Evolutionary conservation across 225 moss, liverwort and hornwort genomes (phyloP).

Genomic region (Marchantia paleacea): DNA sequence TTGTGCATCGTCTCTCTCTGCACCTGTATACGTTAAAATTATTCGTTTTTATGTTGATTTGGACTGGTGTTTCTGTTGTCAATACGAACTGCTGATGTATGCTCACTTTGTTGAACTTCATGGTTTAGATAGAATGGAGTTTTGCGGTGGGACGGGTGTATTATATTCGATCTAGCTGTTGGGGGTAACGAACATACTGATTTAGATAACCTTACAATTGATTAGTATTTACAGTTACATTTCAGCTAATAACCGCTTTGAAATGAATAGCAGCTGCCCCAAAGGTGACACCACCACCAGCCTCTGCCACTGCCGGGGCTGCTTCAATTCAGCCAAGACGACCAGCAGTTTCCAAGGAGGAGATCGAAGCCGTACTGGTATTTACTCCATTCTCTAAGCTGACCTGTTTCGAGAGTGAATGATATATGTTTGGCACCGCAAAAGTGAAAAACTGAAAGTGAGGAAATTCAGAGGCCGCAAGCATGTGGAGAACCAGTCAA

Average conservation of each 20-base stretch:
- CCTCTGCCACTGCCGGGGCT: conserved; percentile 19
- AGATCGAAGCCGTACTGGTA: conserved; percentile 48
- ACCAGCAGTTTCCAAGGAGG: conserved; percentile 43
- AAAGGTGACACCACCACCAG: conserved; percentile 15
- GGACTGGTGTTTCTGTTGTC: too few species aligned
- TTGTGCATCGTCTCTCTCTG: neutral
- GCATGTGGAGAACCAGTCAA: neutral
- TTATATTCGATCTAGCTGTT: too few species aligned
- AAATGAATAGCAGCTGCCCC: conserved; percentile 6
- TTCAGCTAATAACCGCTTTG: neutral
- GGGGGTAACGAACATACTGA: too few species aligned
- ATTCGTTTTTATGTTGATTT: too few species aligned
- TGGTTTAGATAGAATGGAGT: too few species aligned
- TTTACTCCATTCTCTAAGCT: neutral
- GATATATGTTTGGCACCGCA: neutral
- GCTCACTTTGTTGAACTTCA: too few species aligned
- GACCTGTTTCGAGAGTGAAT: neutral
- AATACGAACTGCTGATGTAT: too few species aligned
- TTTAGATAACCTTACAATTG: too few species aligned
- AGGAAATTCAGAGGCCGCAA: neutral
- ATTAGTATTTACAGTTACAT: too few species aligned
- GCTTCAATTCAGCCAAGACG: conserved; percentile 47
- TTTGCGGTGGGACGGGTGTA: too few species aligned
- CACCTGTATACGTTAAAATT: neutral
- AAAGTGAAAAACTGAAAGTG: too few species aligned